Evolutionary conservation across 352 stramenopile genomes (phyloP).

Genomic region (Pythium diclinum): DNA sequence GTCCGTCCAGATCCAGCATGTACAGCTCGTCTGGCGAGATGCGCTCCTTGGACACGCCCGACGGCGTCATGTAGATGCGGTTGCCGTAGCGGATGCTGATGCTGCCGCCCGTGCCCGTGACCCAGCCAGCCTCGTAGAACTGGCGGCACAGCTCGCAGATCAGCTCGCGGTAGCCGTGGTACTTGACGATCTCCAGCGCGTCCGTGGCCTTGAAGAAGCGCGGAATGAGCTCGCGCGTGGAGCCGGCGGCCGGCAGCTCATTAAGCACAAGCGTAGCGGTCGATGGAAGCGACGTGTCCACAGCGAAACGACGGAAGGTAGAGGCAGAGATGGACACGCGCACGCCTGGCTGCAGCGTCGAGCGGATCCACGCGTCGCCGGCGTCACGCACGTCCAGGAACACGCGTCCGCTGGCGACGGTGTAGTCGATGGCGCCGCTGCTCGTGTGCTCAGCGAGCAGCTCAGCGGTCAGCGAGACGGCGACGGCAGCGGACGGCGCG

Average conservation of each 20-base stretch:
- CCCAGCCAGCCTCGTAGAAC: slow-evolving; percentile 87
- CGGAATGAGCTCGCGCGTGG: slow-evolving; percentile 18
- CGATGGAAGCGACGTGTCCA: slow-evolving; percentile 23
- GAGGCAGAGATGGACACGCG: slow-evolving; percentile 26
- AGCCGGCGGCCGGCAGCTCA: not conserved
- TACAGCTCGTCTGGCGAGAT: slow-evolving; percentile 95
- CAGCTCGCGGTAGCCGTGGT: slow-evolving; percentile 51
- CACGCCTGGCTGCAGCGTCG: slow-evolving; percentile 39
- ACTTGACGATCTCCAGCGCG: slow-evolving; percentile 39
- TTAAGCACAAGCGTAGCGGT: slow-evolving; percentile 25
- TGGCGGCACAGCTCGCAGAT: slow-evolving; percentile 73
- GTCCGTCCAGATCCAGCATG: slow-evolving; percentile 86
- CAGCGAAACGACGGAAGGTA: slow-evolving; percentile 49
- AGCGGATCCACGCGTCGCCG: slow-evolving; percentile 67
- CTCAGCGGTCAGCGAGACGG: slow-evolving; percentile 17
- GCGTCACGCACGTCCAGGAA: slow-evolving; percentile 69
- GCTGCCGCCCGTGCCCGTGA: slow-evolving; percentile 93
- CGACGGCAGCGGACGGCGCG: not conserved
- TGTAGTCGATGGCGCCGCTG: slow-evolving; percentile 32
- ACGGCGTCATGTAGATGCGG: slow-evolving; percentile 94
- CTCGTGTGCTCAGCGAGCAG: slow-evolving; percentile 48
- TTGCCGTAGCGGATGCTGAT: slow-evolving; percentile 92
- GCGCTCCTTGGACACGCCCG: slow-evolving; percentile 95
- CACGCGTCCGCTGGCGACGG: slow-evolving; percentile 37
- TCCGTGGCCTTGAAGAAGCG: slow-evolving; percentile 47